phyloP scores from a whole-genome alignment of 208 protist genomes.

The Blastocrithidia nonstop region DNA sequence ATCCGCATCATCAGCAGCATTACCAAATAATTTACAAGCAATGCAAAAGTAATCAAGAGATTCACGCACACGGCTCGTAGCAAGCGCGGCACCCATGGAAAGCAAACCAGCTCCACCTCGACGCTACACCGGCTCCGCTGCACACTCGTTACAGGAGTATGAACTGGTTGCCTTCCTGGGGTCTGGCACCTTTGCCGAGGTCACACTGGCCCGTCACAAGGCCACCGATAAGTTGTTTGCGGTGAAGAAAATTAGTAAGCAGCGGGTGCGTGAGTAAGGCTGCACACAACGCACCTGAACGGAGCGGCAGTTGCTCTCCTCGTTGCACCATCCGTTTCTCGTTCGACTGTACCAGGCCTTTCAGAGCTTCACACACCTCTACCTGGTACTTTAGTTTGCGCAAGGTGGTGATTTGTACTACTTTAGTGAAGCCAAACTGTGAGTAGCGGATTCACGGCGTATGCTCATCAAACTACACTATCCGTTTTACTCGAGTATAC shows the following conservation, averaged over 20 bases:
- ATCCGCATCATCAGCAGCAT: background rate
- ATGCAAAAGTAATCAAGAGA: background rate
- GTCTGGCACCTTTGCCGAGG: slow-evolving; percentile 69
- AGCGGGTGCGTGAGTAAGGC: slow-evolving; percentile 60
- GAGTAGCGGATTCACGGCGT: slow-evolving; percentile 39
- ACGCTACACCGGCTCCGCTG: slow-evolving; percentile 35
- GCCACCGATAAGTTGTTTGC: slow-evolving; percentile 54
- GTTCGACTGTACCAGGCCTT: slow-evolving; percentile 69
- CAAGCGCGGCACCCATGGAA: background rate
- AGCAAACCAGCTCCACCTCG: background rate
- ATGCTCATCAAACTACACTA: slow-evolving; percentile 26
- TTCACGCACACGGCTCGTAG: background rate
- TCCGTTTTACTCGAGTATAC: slow-evolving; percentile 32
- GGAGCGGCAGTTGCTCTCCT: slow-evolving; percentile 66
- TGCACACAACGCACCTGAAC: slow-evolving; percentile 75
- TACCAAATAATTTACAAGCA: background rate
- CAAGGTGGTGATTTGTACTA: slow-evolving; percentile 75
- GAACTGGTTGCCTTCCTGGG: slow-evolving; percentile 79
- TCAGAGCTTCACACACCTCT: slow-evolving; percentile 66
- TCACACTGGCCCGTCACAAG: slow-evolving; percentile 64
- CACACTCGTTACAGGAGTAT: slow-evolving; percentile 66
- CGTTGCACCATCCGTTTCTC: slow-evolving; percentile 64
- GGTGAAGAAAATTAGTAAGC: slow-evolving; percentile 79
- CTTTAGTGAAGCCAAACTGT: slow-evolving; percentile 42
- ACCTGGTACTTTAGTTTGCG: slow-evolving; percentile 75